phyloP scores from a whole-genome alignment of 352 stramenopile genomes.

The Globisporangium orthogonon region DNA sequence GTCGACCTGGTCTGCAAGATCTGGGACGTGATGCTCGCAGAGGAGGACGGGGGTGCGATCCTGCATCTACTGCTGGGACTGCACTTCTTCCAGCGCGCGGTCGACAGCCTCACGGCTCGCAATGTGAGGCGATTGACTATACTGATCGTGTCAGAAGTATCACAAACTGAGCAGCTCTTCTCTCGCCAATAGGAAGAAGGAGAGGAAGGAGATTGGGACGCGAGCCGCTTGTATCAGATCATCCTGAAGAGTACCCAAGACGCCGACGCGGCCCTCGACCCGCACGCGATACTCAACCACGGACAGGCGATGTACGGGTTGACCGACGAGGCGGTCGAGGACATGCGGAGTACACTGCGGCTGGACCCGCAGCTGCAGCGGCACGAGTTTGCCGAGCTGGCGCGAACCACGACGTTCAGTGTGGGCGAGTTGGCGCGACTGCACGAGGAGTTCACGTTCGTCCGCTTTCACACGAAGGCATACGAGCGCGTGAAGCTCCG shows the following conservation, averaged over 20 bases:
- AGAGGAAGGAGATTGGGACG: slow-evolving; percentile 49
- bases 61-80: slow-evolving; percentile 57
- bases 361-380: slow-evolving; percentile 39
- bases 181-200: slow-evolving; percentile 28
- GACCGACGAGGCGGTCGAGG: slow-evolving; percentile 54
- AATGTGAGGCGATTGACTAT: slow-evolving; percentile 18
- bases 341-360: slow-evolving; percentile 43
- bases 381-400: slow-evolving; percentile 43
- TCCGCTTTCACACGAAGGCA: slow-evolving; percentile 38
- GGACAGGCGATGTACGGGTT: slow-evolving; percentile 40
- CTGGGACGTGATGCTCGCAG: slow-evolving; percentile 56
- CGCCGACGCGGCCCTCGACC: slow-evolving; percentile 18
- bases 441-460: slow-evolving; percentile 65
- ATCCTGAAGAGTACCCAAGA: slow-evolving; percentile 36
- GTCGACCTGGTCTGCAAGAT: slow-evolving; percentile 34
- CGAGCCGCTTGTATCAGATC: slow-evolving; percentile 68
- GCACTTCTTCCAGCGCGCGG: slow-evolving; percentile 42
- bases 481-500: slow-evolving; percentile 35
- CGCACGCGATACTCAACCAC: slow-evolving; percentile 26
- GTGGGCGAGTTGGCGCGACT: slow-evolving; percentile 42
- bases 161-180: neutral
- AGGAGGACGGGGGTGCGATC: slow-evolving; percentile 43
- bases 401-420: slow-evolving; percentile 45
- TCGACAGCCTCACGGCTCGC: slow-evolving; percentile 29
- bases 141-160: neutral